These are phyloP conservation scores for Copromyces sp. DNA, from an alignment of 495 filamentous ascomycete genomes.

Conservation along the genomic window DNA sequence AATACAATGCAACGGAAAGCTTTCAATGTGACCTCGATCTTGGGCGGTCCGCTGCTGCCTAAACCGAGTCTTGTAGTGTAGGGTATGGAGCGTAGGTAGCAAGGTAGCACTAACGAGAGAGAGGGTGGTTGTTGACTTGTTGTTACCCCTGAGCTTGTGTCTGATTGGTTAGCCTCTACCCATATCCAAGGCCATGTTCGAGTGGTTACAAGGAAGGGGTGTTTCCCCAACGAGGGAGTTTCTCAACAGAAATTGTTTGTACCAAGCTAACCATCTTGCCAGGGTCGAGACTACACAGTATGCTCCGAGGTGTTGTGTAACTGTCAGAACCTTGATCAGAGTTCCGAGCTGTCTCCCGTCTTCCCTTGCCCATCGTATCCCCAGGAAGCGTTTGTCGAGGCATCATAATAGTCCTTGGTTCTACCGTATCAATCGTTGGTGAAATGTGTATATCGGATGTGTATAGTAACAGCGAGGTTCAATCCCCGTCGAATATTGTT, in stretches of 20 bases:
- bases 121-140: background rate
- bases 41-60: background rate
- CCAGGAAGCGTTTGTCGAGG: background rate
- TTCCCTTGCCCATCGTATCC: background rate
- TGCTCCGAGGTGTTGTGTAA: background rate
- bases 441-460: background rate
- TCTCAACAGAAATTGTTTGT: background rate
- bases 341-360: background rate
- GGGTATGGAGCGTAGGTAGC: background rate
- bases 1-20: background rate
- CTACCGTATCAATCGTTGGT: background rate
- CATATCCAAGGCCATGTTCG: background rate
- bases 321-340: background rate
- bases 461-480: background rate
- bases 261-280: background rate
- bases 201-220: background rate
- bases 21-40: background rate
- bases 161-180: background rate
- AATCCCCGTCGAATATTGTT: background rate
- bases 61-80: background rate
- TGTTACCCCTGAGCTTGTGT: background rate
- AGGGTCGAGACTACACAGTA: background rate
- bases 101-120: background rate
- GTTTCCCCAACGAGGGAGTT: background rate
- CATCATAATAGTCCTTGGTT: background rate